Conservation (phyloP, 1,284 basidiomycete genomes). For the Apiotrichum mycotoxinovorans region DNA sequence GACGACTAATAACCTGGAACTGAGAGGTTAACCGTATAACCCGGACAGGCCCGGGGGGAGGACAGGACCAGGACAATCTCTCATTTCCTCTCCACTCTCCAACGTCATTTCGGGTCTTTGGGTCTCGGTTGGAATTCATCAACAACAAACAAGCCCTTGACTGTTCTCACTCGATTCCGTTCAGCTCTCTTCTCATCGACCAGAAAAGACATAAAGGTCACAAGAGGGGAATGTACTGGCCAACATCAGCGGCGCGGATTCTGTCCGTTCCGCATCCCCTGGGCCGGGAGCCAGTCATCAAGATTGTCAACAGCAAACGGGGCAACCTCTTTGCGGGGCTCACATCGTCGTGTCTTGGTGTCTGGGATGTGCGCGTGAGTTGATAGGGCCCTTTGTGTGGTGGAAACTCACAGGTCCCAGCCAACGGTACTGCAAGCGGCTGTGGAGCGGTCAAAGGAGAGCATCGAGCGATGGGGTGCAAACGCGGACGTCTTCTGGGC, state of each 20-base stretch:
- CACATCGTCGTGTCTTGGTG: constrained; percentile 62
- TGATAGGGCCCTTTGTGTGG: not conserved
- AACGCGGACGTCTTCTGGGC: constrained; percentile 73
- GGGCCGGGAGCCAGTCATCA: constrained; percentile 56
- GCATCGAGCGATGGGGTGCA: constrained; percentile 73
- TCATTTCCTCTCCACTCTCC: too few relatives aligned
- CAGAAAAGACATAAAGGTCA: too few relatives aligned
- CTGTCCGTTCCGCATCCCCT: constrained; percentile 30
- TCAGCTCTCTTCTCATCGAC: too few relatives aligned
- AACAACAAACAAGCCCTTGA: too few relatives aligned
- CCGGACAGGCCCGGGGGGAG: too few relatives aligned
- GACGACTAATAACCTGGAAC: too few relatives aligned
- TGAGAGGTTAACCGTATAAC: too few relatives aligned
- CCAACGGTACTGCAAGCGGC: constrained; percentile 73
- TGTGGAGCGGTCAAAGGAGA: constrained; percentile 68
- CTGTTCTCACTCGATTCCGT: too few relatives aligned
- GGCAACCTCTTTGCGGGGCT: constrained; percentile 75
- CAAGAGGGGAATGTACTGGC: constrained; percentile 46
- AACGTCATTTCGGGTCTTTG: too few relatives aligned
- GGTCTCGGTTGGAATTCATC: too few relatives aligned
- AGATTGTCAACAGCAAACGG: constrained; percentile 62
- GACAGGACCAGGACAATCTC: too few relatives aligned
- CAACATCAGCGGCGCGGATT: constrained; percentile 36
- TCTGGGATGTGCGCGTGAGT: constrained; percentile 82
- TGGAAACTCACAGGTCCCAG: constrained; percentile 50